These are phyloP conservation scores for Claviceps maximensis DNA, from an alignment of 2,329 filamentous ascomycete genomes.

Conservation along the genomic window DNA sequence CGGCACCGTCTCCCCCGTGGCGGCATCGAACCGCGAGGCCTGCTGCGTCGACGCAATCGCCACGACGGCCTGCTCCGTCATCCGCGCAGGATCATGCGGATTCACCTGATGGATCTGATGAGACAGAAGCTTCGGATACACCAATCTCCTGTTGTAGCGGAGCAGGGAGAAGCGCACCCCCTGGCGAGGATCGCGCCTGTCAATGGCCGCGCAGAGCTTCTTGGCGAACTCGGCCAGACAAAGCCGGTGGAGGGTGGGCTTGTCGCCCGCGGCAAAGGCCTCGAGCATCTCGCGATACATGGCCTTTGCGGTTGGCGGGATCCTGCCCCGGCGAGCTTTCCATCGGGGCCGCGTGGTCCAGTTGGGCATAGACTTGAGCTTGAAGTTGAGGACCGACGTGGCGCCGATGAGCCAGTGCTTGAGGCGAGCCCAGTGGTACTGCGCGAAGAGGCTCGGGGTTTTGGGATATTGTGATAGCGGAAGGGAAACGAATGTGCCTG, in stretches of 20 bases:
- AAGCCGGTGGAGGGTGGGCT: constrained; percentile 32
- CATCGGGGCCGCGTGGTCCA: constrained; percentile 29
- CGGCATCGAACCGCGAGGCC: constrained; percentile 27
- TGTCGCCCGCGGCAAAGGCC: constrained; percentile 46
- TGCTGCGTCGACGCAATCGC: constrained; percentile 44
- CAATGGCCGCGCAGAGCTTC: constrained; percentile 40
- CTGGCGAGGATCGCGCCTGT: constrained; percentile 32
- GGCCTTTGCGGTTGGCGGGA: constrained; percentile 40
- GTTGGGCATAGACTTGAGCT: constrained; percentile 32
- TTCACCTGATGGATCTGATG: constrained; percentile 39
- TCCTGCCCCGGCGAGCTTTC: constrained; percentile 26
- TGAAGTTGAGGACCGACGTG: constrained; percentile 23
- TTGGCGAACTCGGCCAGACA: constrained; percentile 40
- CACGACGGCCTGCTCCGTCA: constrained; percentile 43
- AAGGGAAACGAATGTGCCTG: constrained; percentile 36
- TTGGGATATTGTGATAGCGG: constrained; percentile 23
- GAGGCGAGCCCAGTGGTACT: constrained; percentile 25
- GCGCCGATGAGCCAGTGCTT: constrained; percentile 24
- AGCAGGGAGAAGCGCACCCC: constrained; percentile 41
- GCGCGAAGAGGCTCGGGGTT: constrained; percentile 15
- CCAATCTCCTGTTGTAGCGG: constrained; percentile 28
- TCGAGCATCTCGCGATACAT: constrained; percentile 49
- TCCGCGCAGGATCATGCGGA: constrained; percentile 22
- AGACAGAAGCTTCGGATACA: constrained; percentile 38
- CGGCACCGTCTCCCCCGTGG: constrained; percentile 26